Evolutionary conservation across 176 grass and related monocot species (phyloP).

Genomic region (Bromus sterilis): DNA sequence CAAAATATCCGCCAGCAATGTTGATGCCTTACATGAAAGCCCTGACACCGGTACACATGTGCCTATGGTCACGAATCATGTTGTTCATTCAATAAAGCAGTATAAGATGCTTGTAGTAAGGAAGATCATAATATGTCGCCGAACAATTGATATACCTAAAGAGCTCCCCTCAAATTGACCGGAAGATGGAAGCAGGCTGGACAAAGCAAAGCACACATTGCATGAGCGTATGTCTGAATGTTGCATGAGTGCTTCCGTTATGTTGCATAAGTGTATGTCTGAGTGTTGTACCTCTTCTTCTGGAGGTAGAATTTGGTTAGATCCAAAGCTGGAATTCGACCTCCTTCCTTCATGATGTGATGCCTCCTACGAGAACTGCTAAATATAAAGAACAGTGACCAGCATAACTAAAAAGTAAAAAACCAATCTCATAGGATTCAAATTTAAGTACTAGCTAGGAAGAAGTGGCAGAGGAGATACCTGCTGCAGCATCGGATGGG

Average conservation of each 20-base stretch:
- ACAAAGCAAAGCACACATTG: not conserved
- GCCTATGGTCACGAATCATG: not conserved
- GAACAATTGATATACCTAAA: not conserved
- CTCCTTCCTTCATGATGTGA: not conserved
- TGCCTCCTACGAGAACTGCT: too few relatives aligned
- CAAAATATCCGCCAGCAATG: not conserved
- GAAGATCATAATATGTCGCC: not conserved
- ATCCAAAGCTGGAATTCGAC: not conserved
- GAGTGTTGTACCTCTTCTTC: too few relatives aligned
- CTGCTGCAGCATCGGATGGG: not conserved
- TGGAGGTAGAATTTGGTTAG: not conserved
- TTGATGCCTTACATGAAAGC: not conserved
- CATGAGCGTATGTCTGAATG: not conserved
- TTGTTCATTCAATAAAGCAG: not conserved
- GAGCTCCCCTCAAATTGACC: not conserved
- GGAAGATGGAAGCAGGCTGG: constrained; percentile 7
- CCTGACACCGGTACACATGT: not conserved
- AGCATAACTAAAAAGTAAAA: too few relatives aligned
- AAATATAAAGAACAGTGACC: too few relatives aligned
- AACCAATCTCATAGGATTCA: not conserved
- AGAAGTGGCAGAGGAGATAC: not conserved
- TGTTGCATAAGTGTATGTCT: too few relatives aligned
- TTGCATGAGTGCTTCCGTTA: too few relatives aligned
- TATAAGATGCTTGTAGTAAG: not conserved
- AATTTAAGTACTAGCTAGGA: too few relatives aligned